Evolutionary conservation across 208 protist species (phyloP), one percentile per base, ranked within the genome.

Genomic region (Wallacemonas sp.): DNA sequence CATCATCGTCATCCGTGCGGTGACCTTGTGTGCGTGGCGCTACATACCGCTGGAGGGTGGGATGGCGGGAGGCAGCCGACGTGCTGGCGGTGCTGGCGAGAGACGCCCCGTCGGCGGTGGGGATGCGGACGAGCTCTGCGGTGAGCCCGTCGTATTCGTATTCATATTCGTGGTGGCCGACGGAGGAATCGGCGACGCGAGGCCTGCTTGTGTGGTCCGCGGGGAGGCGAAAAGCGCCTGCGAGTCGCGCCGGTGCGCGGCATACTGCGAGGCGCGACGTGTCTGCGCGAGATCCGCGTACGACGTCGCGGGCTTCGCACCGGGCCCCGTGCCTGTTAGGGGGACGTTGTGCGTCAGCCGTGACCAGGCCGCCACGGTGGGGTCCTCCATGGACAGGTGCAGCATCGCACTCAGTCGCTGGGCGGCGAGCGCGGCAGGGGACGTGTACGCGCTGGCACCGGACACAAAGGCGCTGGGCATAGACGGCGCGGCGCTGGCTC

Each of bases 331-430:
- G 36, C n/a, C n/a, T n/a, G n/a, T n/a, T n/a, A n/a, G n/a, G n/a
- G n/a, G n/a, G 12, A 28, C 46, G 11, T 18, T 14, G 28, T 10
- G 38, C 3, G 57, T 36, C 10, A 33, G 25, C 1, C 42, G n/a
- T 20, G 55, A 7, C 36, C 52, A 38, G 16, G 61, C 2, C 16
- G 59, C n/a, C 39, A 81, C 68, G 25, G 74, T 67, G 2, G 75
- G 77, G 36, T 85, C 79, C 8, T 33, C 36, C 77, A 87, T 82
- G 20, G 84, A 83, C 39, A 75, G 46, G 23, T 46, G 76, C 64
- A 91, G 57, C 76, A 86, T 81, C 26, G 59, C 65, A 25, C 78
- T 81, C n/a, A 91, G 76, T n/a, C 84, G 77, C 55, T 82, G 79
- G 20, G 84, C 84, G 2, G 84, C 84, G 44, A 87, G 36, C 2